A percentile compares a stretch with the other conserved stretches of the same genome.
Conservation (phyloP, 129 eudicot species). For the Chrysanthemum lavandulifolium region DNA sequence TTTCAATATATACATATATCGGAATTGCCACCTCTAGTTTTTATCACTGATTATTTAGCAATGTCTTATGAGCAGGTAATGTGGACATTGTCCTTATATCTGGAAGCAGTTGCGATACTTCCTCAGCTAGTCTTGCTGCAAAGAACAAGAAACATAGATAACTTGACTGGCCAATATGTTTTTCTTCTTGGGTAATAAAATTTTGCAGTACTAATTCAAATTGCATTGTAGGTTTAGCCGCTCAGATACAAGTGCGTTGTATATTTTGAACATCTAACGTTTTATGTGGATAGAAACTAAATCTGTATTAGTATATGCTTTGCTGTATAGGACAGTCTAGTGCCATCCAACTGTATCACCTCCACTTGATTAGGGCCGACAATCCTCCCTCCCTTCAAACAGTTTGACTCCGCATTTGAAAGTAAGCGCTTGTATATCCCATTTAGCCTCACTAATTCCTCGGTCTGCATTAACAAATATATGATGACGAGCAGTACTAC, state of each 20-base stretch:
- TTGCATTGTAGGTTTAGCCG: conserved; percentile 4
- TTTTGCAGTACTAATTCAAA: conserved; percentile 1
- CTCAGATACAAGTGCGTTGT: conserved; percentile 10
- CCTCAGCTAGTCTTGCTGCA: conserved; percentile 94
- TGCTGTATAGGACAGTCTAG: conserved; percentile 65
- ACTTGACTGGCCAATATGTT: conserved; percentile 91
- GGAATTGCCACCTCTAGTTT: not conserved
- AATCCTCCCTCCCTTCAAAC: conserved; percentile 90
- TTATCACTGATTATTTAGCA: not conserved
- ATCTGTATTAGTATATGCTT: conserved; percentile 84
- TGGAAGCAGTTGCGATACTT: conserved; percentile 95
- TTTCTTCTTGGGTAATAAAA: conserved; percentile 75
- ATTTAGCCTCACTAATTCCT: too few relatives aligned
- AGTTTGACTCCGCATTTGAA: conserved; percentile 77
- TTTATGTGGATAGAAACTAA: too few relatives aligned
- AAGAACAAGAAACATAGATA: conserved; percentile 90
- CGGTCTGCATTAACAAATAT: too few relatives aligned
- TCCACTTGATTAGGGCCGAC: conserved; percentile 92
- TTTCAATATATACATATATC: too few relatives aligned
- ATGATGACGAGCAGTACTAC: too few relatives aligned
- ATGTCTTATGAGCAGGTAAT: conserved; percentile 48
- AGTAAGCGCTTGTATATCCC: too few relatives aligned
- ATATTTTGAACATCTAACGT: not conserved
- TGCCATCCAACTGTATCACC: conserved; percentile 79
- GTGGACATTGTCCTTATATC: conserved; percentile 84